Percentiles rank a stretch among this genome's conserved stretches.
Conservation (phyloP, 805 yeast species). For the Cyberlindnera japonica region DNA sequence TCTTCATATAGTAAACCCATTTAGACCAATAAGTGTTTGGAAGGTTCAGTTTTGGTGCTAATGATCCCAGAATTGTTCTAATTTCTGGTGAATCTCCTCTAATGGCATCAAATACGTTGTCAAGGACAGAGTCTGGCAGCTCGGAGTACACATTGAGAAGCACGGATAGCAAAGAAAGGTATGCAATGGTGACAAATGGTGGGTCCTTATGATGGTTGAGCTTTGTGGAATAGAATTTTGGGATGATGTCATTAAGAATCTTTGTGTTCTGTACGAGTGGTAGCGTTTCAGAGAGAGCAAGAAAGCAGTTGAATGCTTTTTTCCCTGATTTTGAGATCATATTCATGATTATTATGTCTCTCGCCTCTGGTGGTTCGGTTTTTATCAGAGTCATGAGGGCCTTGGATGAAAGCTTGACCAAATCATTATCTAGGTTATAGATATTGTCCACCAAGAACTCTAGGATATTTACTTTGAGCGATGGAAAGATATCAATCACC, state of each 20-base stretch:
- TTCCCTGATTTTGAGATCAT: slow-evolving; percentile 9
- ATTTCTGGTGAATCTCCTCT: slow-evolving; percentile 19
- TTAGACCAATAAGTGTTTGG: slow-evolving; percentile 18
- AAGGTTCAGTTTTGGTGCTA: slow-evolving; percentile 16
- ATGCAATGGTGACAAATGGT: slow-evolving; percentile 22
- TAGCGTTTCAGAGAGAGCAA: slow-evolving; percentile 21
- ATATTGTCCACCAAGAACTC: slow-evolving; percentile 32
- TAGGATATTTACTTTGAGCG: slow-evolving; percentile 27
- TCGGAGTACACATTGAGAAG: slow-evolving; percentile 3
- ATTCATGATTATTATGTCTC: slow-evolving; percentile 3
- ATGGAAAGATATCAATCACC: slow-evolving; percentile 25
- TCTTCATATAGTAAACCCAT: slow-evolving; percentile 36
- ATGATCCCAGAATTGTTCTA: slow-evolving; percentile 1
- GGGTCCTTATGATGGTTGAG: slow-evolving; percentile 25
- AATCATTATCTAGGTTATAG: slow-evolving; percentile 37
- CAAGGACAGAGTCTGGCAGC: slow-evolving; percentile 6
- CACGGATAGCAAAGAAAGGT: slow-evolving; percentile 23
- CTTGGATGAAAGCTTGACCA: slow-evolving; percentile 39
- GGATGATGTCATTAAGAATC: slow-evolving; percentile 2
- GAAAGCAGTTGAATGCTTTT: slow-evolving; percentile 17
- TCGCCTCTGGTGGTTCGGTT: background rate
- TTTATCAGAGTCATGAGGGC: slow-evolving; percentile 30
- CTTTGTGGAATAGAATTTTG: slow-evolving; percentile 11
- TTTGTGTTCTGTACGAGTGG: slow-evolving; percentile 8
- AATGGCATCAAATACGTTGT: slow-evolving; percentile 23